phyloP scores from a whole-genome alignment of 2,329 filamentous ascomycete species.

The Colletotrichum sp. region DNA sequence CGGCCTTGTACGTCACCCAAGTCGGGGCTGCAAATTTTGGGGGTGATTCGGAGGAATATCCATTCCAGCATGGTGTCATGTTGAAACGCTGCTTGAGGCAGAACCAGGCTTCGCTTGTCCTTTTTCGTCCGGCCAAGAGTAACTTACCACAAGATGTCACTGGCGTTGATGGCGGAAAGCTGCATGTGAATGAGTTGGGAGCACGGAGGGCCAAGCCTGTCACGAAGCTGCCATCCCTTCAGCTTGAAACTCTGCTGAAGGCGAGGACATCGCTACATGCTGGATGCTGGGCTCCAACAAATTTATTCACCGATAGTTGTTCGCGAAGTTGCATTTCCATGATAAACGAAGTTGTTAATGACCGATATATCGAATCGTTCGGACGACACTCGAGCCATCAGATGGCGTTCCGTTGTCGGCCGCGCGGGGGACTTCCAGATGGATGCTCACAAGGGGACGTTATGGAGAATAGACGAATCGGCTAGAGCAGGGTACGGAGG shows the following conservation, averaged over 20 bases:
- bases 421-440: not conserved
- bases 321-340: not conserved
- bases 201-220: not conserved
- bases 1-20: not conserved
- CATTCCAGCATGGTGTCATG: constrained; percentile 6
- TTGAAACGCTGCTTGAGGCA: constrained; percentile 1
- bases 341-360: not conserved
- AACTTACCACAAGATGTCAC: not conserved
- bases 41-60: not conserved
- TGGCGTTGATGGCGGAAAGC: not conserved
- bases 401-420: not conserved
- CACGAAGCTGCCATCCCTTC: not conserved
- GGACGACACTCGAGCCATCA: not conserved
- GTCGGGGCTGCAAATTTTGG: not conserved
- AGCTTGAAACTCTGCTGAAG: not conserved
- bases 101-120: not conserved
- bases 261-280: not conserved
- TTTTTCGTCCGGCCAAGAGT: not conserved
- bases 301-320: not conserved
- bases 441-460: not conserved
- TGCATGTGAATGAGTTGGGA: not conserved
- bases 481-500: not conserved
- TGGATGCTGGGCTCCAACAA: not conserved
- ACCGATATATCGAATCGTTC: not conserved
- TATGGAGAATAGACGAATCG: not conserved